These are phyloP conservation scores for Shiraia sp. DNA, from an alignment of 2,329 filamentous ascomycete genomes.

Conservation along the genomic window DNA sequence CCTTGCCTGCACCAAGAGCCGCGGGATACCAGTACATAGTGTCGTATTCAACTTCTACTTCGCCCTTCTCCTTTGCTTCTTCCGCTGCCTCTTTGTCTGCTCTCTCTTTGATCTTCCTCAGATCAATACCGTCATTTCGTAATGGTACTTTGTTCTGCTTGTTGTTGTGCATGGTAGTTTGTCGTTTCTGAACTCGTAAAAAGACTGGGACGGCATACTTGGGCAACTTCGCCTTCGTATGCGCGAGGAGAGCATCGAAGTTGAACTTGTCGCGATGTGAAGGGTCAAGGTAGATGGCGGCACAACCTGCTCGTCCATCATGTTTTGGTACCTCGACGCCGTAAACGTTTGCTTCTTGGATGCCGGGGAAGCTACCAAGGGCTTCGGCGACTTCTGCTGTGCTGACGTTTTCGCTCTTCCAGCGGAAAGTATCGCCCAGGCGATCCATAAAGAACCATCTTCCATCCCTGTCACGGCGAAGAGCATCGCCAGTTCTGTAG, in stretches of 20 bases:
- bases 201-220: conserved; percentile 78
- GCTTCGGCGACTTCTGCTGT: conserved; percentile 54
- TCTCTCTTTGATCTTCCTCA: conserved; percentile 50
- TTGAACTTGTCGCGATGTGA: conserved; percentile 49
- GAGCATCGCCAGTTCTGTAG: conserved; percentile 54
- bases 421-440: conserved; percentile 55
- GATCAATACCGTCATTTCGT: conserved; percentile 68
- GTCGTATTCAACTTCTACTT: conserved; percentile 43
- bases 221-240: conserved; percentile 64
- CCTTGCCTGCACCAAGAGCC: conserved; percentile 38
- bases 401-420: conserved; percentile 56
- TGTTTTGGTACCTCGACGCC: conserved; percentile 53
- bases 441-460: conserved; percentile 55
- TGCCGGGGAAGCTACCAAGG: conserved; percentile 49
- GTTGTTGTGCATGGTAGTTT: conserved; percentile 71
- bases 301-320: conserved; percentile 58
- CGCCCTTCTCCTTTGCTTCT: conserved; percentile 29
- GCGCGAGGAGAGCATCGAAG: conserved; percentile 62
- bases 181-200: conserved; percentile 62
- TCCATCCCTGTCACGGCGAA: conserved; percentile 49
- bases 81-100: conserved; percentile 43
- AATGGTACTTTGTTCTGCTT: conserved; percentile 79
- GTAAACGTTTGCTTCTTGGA: conserved; percentile 55
- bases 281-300: conserved; percentile 62
- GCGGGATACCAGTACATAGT: conserved; percentile 56